Percentiles rank a stretch among this genome's conserved stretches.
Conservation (phyloP, 768 basidiomycete genomes). For the Clavaria fumosa region DNA sequence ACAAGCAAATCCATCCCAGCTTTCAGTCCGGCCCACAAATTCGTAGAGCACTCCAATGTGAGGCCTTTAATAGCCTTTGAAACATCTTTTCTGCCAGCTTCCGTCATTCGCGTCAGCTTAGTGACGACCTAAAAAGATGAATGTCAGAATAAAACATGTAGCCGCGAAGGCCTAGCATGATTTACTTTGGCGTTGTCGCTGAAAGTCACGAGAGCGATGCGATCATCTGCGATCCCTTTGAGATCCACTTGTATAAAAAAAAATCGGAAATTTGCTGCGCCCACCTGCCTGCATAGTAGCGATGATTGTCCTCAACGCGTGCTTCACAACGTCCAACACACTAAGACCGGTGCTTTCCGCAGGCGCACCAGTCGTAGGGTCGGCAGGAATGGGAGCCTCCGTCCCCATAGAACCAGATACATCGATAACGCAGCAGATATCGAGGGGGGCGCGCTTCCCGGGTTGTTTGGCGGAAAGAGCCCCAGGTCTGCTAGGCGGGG, state of each 20-base stretch:
- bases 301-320: slow-evolving; percentile 8
- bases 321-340: slow-evolving; percentile 8
- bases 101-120: slow-evolving; percentile 5
- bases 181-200: slow-evolving; percentile 2
- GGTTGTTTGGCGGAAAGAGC: not conserved
- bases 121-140: slow-evolving; percentile 1
- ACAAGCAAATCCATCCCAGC: slow-evolving; percentile 5
- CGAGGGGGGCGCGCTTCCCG: slow-evolving; percentile 3
- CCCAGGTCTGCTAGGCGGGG: slow-evolving; percentile 4
- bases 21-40: slow-evolving; percentile 8
- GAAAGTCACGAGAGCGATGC: slow-evolving; percentile 7
- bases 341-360: slow-evolving; percentile 8
- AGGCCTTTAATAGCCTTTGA: slow-evolving; percentile 2
- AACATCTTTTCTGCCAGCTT: slow-evolving; percentile 1
- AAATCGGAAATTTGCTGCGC: not conserved
- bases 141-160: not conserved
- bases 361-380: slow-evolving; percentile 5
- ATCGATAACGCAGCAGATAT: slow-evolving; percentile 9
- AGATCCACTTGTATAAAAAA: not conserved
- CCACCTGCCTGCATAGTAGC: slow-evolving; percentile 6
- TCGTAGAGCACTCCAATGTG: not conserved
- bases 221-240: slow-evolving; percentile 4
- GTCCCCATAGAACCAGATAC: slow-evolving; percentile 7
- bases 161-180: not conserved
- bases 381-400: slow-evolving; percentile 6